Evolutionary conservation across 2,329 filamentous ascomycete species (phyloP), one percentile per base, ranked within the genome.

Genomic region (Fusarium xyrophilum): DNA sequence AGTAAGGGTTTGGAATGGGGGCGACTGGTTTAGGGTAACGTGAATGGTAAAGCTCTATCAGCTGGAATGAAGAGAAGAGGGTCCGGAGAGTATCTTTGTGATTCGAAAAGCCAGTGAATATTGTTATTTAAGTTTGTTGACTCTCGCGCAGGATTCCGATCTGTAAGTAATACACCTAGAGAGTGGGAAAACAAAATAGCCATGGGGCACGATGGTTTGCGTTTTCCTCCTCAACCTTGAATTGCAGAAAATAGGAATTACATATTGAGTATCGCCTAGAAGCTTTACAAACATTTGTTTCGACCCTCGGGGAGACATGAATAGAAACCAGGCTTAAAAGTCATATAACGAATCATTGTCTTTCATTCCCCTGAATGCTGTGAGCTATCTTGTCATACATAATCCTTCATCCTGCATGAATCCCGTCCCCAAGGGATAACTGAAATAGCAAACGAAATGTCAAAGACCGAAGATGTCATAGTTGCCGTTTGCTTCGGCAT

Each of bases 1-100:
- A 69, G 66, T 54, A 38, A 39, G 66, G 59, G 63, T 56, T 67
- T 59, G 63, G 62, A 69, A 68, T 68, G 65, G 52, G 30, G 62
- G 56, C 62, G 25, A 39, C 23, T 21, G 30, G 25, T 65, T 36
- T 43, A 55, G 63, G 56, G 50, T 60, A 60, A 60, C 54, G 54
- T 40, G 40, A 43, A 60, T n/a, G 60, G 62, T 5, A 60, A 60
- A 30, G 62, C 40, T 59, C 2, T 11, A 7, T 25, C 33, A 3
- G 2, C n/a, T 51, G 46, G 54, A 32, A 40, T 57, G 38, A 30
- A 21, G 43, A 27, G 39, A 54, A 5, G 8, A 11, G 21, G 14
- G 2, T 19, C 11, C 2, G 0, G 4, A 14, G 19, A 28, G 19
- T 3, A 12, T 15, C 10, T 30, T 15, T 46, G 3, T 6, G 10